Evolutionary conservation across 2,329 filamentous ascomycete species (phyloP).

Genomic region (Ascochyta rabiei): DNA sequence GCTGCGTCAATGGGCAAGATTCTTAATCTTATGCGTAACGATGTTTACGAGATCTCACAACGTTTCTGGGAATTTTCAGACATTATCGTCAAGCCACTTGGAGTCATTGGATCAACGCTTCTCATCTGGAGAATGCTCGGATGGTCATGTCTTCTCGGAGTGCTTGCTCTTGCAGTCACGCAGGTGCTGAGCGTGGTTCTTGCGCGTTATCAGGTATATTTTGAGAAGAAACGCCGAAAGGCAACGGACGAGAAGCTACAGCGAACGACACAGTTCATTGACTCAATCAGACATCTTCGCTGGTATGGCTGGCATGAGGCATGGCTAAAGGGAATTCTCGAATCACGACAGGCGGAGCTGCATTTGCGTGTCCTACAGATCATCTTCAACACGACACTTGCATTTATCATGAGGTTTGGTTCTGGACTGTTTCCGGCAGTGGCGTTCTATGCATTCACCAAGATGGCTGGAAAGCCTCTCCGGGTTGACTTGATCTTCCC

Average conservation of each 20-base stretch:
- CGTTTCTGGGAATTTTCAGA: conserved; percentile 85
- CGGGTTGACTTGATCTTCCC: conserved; percentile 86
- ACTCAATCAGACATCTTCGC: conserved; percentile 78
- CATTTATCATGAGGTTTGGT: conserved; percentile 72
- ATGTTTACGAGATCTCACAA: conserved; percentile 82
- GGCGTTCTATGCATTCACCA: conserved; percentile 81
- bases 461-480: conserved; percentile 69
- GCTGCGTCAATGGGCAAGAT: conserved; percentile 89
- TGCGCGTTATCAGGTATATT: conserved; percentile 68
- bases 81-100: conserved; percentile 77
- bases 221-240: conserved; percentile 72
- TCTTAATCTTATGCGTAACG: conserved; percentile 81
- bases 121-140: conserved; percentile 82
- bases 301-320: conserved; percentile 84
- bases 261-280: conserved; percentile 83
- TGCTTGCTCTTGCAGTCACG: conserved; percentile 71
- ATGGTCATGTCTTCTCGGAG: conserved; percentile 76
- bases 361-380: conserved; percentile 67
- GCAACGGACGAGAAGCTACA: conserved; percentile 81
- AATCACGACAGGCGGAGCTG: conserved; percentile 71
- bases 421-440: conserved; percentile 79
- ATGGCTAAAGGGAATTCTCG: conserved; percentile 74
- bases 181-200: conserved; percentile 73
- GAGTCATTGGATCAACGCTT: conserved; percentile 73
- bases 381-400: conserved; percentile 67